Percentiles rank a stretch among this genome's conserved stretches.
These are phyloP conservation scores for Panicum miliaceum DNA, from an alignment of 176 grass and related monocot species.

Conservation along the genomic window DNA sequence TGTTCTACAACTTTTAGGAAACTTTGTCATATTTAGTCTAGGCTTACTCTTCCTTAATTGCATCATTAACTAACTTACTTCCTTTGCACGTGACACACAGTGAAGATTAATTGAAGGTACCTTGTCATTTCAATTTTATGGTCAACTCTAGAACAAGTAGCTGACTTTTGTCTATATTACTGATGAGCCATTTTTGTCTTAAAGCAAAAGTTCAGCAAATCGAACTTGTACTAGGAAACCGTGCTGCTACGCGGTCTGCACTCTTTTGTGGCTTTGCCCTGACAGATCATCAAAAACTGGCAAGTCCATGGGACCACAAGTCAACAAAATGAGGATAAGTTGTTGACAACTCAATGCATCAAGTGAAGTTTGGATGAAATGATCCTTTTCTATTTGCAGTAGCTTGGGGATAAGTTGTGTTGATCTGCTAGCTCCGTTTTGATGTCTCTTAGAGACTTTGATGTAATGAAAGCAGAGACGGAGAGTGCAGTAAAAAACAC, in stretches of 20 bases:
- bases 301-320: neutral
- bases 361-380: neutral
- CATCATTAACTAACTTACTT: too few relatives aligned
- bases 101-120: too few relatives aligned
- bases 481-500: neutral
- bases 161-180: neutral
- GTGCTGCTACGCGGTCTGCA: neutral
- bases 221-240: too few relatives aligned
- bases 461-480: slow-evolving; percentile 22
- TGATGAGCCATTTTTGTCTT: neutral
- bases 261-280: neutral
- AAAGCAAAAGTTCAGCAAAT: neutral
- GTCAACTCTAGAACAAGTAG: too few relatives aligned
- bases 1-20: too few relatives aligned
- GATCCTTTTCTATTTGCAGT: neutral
- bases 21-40: too few relatives aligned
- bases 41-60: too few relatives aligned
- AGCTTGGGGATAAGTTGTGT: neutral
- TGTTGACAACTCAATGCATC: neutral
- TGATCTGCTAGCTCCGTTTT: neutral
- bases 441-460: neutral
- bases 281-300: neutral
- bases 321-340: neutral
- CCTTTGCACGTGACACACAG: too few relatives aligned
- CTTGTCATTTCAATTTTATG: too few relatives aligned